Conservation (phyloP, 2,329 filamentous ascomycete genomes). For the Hortaea sp. region DNA sequence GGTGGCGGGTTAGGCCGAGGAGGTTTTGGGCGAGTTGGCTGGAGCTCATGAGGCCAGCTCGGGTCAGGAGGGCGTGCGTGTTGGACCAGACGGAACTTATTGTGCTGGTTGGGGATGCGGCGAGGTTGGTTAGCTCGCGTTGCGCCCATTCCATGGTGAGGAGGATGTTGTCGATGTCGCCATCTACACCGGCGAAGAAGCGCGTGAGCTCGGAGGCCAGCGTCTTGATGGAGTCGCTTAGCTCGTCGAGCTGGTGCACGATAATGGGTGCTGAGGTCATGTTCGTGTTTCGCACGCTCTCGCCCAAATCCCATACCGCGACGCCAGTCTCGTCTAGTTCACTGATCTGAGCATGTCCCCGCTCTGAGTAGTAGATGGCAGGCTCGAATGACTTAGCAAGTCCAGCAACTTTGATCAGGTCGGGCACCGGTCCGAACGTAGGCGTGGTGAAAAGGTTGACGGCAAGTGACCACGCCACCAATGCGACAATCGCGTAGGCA, state of each 20-base stretch:
- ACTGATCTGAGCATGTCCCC: slow-evolving; percentile 73
- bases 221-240: slow-evolving; percentile 76
- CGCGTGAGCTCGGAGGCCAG: slow-evolving; percentile 77
- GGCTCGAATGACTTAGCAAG: slow-evolving; percentile 89
- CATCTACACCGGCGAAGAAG: slow-evolving; percentile 89
- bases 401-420: slow-evolving; percentile 81
- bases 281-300: slow-evolving; percentile 79
- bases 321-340: slow-evolving; percentile 85
- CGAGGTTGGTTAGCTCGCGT: slow-evolving; percentile 66
- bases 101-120: slow-evolving; percentile 50
- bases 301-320: slow-evolving; percentile 88
- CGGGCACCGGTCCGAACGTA: slow-evolving; percentile 57
- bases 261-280: slow-evolving; percentile 85
- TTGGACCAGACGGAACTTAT: slow-evolving; percentile 73
- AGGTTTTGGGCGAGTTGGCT: slow-evolving; percentile 57
- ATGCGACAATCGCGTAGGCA: slow-evolving; percentile 48
- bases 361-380: slow-evolving; percentile 87
- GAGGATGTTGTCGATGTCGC: slow-evolving; percentile 84
- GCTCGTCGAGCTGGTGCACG: slow-evolving; percentile 70
- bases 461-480: slow-evolving; percentile 57
- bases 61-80: slow-evolving; percentile 65
- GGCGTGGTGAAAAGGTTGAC: slow-evolving; percentile 61
- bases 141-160: slow-evolving; percentile 95
- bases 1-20: slow-evolving; percentile 70
- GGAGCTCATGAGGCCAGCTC: slow-evolving; percentile 69